These are phyloP conservation scores for Silene coronaria DNA, from an alignment of 179 eudicot genomes.

Conservation along the genomic window DNA sequence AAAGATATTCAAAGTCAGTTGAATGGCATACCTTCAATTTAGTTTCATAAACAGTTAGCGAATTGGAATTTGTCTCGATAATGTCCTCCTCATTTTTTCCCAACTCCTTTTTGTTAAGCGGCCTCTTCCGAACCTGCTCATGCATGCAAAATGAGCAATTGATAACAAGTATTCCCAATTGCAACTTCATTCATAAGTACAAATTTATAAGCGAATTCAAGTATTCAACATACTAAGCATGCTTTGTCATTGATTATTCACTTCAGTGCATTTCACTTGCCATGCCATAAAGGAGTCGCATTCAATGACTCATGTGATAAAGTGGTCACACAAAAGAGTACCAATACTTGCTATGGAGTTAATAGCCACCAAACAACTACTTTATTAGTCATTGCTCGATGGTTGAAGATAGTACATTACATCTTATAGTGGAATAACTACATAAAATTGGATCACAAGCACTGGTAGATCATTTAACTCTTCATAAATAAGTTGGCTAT, in stretches of 20 bases:
- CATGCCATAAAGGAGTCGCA: not conserved
- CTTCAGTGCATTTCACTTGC: not conserved
- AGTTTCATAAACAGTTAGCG: slow-evolving; percentile 85
- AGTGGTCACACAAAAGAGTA: not conserved
- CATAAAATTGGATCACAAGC: too few species aligned
- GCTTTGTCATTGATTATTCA: not conserved
- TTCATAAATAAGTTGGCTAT: not conserved
- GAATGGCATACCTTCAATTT: slow-evolving; percentile 67
- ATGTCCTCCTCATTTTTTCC: slow-evolving; percentile 95
- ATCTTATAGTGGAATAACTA: too few species aligned
- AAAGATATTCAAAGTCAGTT: not conserved
- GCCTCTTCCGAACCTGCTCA: slow-evolving; percentile 93
- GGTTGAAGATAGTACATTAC: too few species aligned
- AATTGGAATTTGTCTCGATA: slow-evolving; percentile 55
- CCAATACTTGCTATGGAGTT: not conserved
- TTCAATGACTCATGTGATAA: not conserved
- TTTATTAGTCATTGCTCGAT: too few species aligned
- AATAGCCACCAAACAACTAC: too few species aligned
- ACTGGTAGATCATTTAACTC: not conserved
- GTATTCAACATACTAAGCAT: not conserved
- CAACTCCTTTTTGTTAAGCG: slow-evolving; percentile 86
- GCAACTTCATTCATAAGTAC: not conserved
- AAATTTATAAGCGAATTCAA: not conserved
- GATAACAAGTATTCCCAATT: not conserved
- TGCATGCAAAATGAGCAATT: not conserved